These are phyloP conservation scores for Persicaria maculosa DNA, from an alignment of 148 eudicot species.

Conservation along the genomic window DNA sequence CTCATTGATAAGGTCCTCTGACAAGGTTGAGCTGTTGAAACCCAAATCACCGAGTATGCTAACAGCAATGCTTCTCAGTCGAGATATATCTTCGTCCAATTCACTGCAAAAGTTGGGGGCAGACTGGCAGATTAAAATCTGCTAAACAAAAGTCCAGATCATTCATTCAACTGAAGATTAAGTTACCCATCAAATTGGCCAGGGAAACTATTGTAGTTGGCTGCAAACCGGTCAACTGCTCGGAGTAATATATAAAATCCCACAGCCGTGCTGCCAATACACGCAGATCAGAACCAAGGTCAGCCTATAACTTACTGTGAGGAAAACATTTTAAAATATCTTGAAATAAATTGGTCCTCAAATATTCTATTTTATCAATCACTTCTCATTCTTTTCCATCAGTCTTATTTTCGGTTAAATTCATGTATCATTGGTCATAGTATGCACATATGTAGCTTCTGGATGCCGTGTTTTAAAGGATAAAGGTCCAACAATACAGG, in stretches of 20 bases:
- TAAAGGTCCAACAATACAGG: neutral
- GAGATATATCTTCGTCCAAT: slow-evolving; percentile 88
- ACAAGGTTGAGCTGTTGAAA: slow-evolving; percentile 61
- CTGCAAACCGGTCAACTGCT: slow-evolving; percentile 81
- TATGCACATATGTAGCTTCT: neutral
- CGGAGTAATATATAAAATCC: slow-evolving; percentile 89
- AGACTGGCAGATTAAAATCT: neutral
- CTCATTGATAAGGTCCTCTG: slow-evolving; percentile 89
- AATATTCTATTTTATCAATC: too few relatives aligned
- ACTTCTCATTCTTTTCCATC: too few relatives aligned
- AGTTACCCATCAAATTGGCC: slow-evolving; percentile 92
- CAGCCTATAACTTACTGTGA: neutral
- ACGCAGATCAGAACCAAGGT: neutral
- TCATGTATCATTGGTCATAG: neutral
- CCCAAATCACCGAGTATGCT: slow-evolving; percentile 71
- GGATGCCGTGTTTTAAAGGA: neutral
- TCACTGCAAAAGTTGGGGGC: slow-evolving; percentile 35
- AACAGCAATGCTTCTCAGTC: slow-evolving; percentile 69
- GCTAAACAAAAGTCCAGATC: neutral
- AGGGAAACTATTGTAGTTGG: slow-evolving; percentile 77
- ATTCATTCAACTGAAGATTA: neutral
- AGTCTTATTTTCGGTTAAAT: neutral
- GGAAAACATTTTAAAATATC: neutral
- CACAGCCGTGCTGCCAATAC: slow-evolving; percentile 60
- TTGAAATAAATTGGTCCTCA: neutral